phyloP scores from a whole-genome alignment of 2,329 filamentous ascomycete genomes.

The Zalaria obscura region DNA sequence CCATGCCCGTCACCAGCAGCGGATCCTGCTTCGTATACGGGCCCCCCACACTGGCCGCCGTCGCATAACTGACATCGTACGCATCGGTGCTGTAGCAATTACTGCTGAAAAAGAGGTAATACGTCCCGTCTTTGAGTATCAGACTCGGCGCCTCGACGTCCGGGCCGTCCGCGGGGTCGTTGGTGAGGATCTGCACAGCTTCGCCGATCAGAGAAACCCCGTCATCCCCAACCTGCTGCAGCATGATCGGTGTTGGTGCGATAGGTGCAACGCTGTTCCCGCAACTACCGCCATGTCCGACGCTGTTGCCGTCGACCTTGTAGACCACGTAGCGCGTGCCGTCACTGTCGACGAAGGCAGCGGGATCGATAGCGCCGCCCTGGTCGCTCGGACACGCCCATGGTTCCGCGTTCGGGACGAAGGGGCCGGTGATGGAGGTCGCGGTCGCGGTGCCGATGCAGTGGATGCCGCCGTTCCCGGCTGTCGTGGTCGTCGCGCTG shows the following conservation, averaged over 20 bases:
- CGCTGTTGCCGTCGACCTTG: constrained; percentile 15
- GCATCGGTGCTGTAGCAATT: constrained; percentile 14
- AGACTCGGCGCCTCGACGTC: constrained; percentile 15
- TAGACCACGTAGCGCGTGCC: constrained; percentile 12
- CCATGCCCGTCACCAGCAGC: constrained; percentile 5
- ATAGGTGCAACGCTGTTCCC: constrained; percentile 8
- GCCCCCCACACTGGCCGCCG: constrained; percentile 4
- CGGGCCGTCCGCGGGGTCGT: constrained; percentile 11
- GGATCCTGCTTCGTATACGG: constrained; percentile 7
- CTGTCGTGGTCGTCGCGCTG: constrained; percentile 12
- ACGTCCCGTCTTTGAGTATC: constrained; percentile 11
- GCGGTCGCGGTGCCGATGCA: constrained; percentile 14
- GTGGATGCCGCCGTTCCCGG: constrained; percentile 10
- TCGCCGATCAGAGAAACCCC: constrained; percentile 12
- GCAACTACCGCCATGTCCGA: constrained; percentile 13
- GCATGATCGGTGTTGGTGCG: constrained; percentile 12
- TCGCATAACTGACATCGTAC: constrained; percentile 15
- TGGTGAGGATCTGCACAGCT: constrained; percentile 11
- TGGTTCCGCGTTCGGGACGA: constrained; percentile 9
- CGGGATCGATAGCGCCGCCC: constrained; percentile 16
- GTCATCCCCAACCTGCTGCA: constrained; percentile 13
- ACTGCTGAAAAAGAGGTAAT: constrained; percentile 17
- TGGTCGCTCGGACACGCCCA: constrained; percentile 13
- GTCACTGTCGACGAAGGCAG: constrained; percentile 12
- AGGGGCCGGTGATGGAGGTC: constrained; percentile 12